Evolutionary conservation across 208 protist genomes (phyloP).

Genomic region (Borovskyia barvae): DNA sequence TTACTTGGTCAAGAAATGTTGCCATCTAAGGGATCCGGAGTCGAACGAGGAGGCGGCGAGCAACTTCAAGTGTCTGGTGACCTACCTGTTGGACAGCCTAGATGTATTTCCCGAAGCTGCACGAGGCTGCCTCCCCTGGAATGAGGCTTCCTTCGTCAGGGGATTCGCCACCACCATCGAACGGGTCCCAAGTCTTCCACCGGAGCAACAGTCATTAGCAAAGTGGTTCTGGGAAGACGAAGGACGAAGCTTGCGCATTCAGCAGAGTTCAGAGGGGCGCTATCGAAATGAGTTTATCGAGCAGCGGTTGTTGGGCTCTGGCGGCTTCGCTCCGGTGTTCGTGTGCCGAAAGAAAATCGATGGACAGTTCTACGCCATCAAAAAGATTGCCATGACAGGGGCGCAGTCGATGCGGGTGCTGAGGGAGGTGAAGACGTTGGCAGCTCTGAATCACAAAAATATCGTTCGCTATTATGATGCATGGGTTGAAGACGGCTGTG

Average conservation of each 20-base stretch:
- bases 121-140: slow-evolving; percentile 59
- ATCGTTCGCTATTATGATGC: slow-evolving; percentile 91
- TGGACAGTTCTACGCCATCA: slow-evolving; percentile 78
- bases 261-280: slow-evolving; percentile 52
- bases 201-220: slow-evolving; percentile 32
- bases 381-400: slow-evolving; percentile 77
- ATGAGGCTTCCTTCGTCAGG: slow-evolving; percentile 35
- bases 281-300: slow-evolving; percentile 84
- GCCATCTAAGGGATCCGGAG: slow-evolving; percentile 71
- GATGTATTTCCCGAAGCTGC: slow-evolving; percentile 50
- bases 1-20: slow-evolving; percentile 78
- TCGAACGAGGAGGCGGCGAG: slow-evolving; percentile 68
- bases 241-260: slow-evolving; percentile 39
- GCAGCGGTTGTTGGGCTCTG: slow-evolving; percentile 67
- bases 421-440: slow-evolving; percentile 79
- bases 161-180: slow-evolving; percentile 42
- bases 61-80: slow-evolving; percentile 59
- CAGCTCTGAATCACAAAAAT: slow-evolving; percentile 75
- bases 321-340: slow-evolving; percentile 83
- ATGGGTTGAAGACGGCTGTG: slow-evolving; percentile 84
- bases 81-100: slow-evolving; percentile 53
- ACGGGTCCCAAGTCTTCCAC: slow-evolving; percentile 18
- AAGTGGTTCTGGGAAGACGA: slow-evolving; percentile 82
- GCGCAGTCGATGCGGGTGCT: slow-evolving; percentile 57
- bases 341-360: slow-evolving; percentile 87